Conservation (phyloP, 2,329 filamentous ascomycete species). For the Stachybotrys echinatus region DNA sequence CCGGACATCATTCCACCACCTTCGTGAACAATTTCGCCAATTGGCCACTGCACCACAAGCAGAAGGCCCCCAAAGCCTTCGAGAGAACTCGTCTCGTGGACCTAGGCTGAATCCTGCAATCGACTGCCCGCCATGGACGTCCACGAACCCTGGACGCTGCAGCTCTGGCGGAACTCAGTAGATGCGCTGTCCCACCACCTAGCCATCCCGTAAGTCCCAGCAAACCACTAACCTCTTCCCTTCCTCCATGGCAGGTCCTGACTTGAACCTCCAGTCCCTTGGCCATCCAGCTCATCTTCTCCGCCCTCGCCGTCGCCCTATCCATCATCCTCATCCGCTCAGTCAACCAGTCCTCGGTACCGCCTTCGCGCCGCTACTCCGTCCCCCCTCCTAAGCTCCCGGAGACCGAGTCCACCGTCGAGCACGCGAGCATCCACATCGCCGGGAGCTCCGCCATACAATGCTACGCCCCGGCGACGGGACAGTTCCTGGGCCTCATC, state of each 20-base stretch:
- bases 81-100: no score
- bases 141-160: constrained; percentile 1
- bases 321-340: constrained; percentile 23
- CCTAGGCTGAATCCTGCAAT: no score
- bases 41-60: no score
- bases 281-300: constrained; percentile 20
- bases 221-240: background rate
- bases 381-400: constrained; percentile 59
- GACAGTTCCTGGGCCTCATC: constrained; percentile 72
- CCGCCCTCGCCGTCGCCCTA: constrained; percentile 22
- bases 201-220: constrained; percentile 9
- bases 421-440: constrained; percentile 58
- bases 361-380: constrained; percentile 49
- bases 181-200: constrained; percentile 2
- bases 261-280: background rate
- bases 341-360: constrained; percentile 20
- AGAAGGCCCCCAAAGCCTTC: no score
- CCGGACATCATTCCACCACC: no score
- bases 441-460: constrained; percentile 64
- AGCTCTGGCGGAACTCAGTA: constrained; percentile 5
- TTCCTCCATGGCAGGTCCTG: no score
- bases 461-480: constrained; percentile 87
- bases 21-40: no score
- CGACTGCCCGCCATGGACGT: background rate
- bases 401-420: constrained; percentile 50